Conservation (phyloP, 2,329 filamentous ascomycete species). For the Cladobotryum protrusum region DNA sequence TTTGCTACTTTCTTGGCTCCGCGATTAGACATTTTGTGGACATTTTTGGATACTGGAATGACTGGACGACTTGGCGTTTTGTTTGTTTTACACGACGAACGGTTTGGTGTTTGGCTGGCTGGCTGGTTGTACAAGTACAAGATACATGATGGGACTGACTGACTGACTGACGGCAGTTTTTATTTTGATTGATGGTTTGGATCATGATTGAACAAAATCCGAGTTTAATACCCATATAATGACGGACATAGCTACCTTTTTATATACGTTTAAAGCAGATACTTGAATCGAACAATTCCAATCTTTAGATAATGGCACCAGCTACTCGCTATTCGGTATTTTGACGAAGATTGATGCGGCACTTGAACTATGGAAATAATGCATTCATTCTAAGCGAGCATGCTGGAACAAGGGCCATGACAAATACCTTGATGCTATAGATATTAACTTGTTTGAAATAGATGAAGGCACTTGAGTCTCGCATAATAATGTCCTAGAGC, state of each 20-base stretch:
- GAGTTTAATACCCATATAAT: slow-evolving; percentile 6
- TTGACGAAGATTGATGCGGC: too few species aligned
- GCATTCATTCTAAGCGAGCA: too few species aligned
- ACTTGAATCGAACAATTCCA: background rate
- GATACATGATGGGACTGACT: background rate
- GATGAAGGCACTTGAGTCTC: too few species aligned
- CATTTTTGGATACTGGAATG: background rate
- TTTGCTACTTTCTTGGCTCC: slow-evolving; percentile 3
- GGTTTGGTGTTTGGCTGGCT: background rate
- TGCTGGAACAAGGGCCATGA: too few species aligned
- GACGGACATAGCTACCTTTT: slow-evolving; percentile 1
- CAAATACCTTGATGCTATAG: too few species aligned
- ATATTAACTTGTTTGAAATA: too few species aligned
- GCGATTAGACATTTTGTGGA: slow-evolving; percentile 1
- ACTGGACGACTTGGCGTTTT: slow-evolving; percentile 8
- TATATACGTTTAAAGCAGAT: background rate
- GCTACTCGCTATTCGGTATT: too few species aligned
- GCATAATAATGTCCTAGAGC: too few species aligned
- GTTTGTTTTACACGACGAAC: background rate
- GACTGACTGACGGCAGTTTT: background rate
- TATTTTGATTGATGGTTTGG: background rate
- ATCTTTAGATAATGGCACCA: too few species aligned
- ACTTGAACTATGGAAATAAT: too few species aligned
- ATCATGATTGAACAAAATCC: slow-evolving; percentile 1
- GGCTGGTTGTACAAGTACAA: background rate